A percentile compares a stretch with the other conserved stretches of the same genome.
These are phyloP conservation scores for Alternaria triticina DNA, from an alignment of 2,329 filamentous ascomycete genomes.

Conservation along the genomic window DNA sequence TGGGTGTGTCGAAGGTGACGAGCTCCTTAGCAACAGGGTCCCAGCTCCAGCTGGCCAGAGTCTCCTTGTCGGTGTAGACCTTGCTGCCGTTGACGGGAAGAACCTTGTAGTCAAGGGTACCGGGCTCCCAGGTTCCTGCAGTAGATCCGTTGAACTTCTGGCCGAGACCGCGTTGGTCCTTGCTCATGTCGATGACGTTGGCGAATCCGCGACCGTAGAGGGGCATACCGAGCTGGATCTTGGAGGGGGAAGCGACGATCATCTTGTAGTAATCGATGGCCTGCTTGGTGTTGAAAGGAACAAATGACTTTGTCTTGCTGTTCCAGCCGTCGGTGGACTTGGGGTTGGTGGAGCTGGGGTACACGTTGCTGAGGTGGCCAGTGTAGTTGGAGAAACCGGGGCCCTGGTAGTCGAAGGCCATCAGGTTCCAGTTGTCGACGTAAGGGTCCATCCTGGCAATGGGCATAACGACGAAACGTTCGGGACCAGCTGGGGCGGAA, in stretches of 20 bases:
- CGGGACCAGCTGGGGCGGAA: conserved; percentile 52
- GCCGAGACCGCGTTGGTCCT: conserved; percentile 57
- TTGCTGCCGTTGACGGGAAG: conserved; percentile 32
- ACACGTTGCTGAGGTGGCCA: conserved; percentile 53
- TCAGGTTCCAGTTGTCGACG: conserved; percentile 63
- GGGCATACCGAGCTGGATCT: conserved; percentile 38
- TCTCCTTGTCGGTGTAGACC: conserved; percentile 26
- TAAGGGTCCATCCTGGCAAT: conserved; percentile 51
- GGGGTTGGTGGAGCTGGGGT: conserved; percentile 23
- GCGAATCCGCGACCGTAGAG: conserved; percentile 40
- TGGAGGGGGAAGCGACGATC: conserved; percentile 22
- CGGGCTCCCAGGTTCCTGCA: conserved; percentile 32
- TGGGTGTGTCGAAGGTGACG: conserved; percentile 36
- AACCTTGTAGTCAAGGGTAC: conserved; percentile 37
- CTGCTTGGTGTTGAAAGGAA: conserved; percentile 33
- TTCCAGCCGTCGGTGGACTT: conserved; percentile 29
- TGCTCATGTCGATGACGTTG: conserved; percentile 28
- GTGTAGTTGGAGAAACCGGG: conserved; percentile 73
- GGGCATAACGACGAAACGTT: conserved; percentile 48
- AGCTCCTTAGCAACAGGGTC: conserved; percentile 26
- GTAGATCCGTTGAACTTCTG: conserved; percentile 35
- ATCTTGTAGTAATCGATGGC: conserved; percentile 35
- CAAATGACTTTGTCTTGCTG: neutral
- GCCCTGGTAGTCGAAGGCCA: conserved; percentile 71
- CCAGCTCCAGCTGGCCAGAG: conserved; percentile 29